Percentiles rank a stretch among this genome's conserved stretches.
These are phyloP conservation scores for Podospora sp. DNA, from an alignment of 495 filamentous ascomycete genomes.

Conservation along the genomic window DNA sequence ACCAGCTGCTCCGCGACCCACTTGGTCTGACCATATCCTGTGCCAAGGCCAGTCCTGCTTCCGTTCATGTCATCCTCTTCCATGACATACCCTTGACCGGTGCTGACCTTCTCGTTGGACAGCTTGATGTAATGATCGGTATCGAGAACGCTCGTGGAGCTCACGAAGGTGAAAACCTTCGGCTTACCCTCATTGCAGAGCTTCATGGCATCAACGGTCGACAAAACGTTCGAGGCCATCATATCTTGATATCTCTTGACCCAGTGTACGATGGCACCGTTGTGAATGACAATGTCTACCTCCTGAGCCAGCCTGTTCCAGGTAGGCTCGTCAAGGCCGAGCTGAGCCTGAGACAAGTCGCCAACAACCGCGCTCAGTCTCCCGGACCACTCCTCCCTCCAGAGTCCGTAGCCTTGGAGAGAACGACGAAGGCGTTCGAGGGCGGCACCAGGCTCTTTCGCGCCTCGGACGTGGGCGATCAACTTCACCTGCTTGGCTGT, in stretches of 20 bases:
- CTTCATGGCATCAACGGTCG: slow-evolving; percentile 74
- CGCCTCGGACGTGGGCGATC: slow-evolving; percentile 75
- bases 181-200: slow-evolving; percentile 77
- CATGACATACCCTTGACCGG: slow-evolving; percentile 51
- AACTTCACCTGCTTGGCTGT: slow-evolving; percentile 61
- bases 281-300: slow-evolving; percentile 84
- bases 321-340: slow-evolving; percentile 64
- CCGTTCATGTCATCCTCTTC: slow-evolving; percentile 52
- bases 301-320: slow-evolving; percentile 67
- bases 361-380: slow-evolving; percentile 70
- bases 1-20: slow-evolving; percentile 72
- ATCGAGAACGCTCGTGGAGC: slow-evolving; percentile 83
- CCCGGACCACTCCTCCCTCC: slow-evolving; percentile 68
- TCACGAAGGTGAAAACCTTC: slow-evolving; percentile 82
- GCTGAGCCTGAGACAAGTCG: slow-evolving; percentile 67
- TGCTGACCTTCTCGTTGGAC: slow-evolving; percentile 60
- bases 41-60: slow-evolving; percentile 52
- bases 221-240: slow-evolving; percentile 75
- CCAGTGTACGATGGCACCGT: slow-evolving; percentile 90
- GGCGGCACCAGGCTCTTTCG: slow-evolving; percentile 52
- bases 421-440: slow-evolving; percentile 56
- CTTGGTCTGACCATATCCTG: slow-evolving; percentile 92
- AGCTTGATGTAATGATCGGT: slow-evolving; percentile 75
- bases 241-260: slow-evolving; percentile 77
- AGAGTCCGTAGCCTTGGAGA: slow-evolving; percentile 75